These are phyloP conservation scores for Saturnispora serradocipensis DNA, from an alignment of 805 yeast genomes.

Conservation along the genomic window DNA sequence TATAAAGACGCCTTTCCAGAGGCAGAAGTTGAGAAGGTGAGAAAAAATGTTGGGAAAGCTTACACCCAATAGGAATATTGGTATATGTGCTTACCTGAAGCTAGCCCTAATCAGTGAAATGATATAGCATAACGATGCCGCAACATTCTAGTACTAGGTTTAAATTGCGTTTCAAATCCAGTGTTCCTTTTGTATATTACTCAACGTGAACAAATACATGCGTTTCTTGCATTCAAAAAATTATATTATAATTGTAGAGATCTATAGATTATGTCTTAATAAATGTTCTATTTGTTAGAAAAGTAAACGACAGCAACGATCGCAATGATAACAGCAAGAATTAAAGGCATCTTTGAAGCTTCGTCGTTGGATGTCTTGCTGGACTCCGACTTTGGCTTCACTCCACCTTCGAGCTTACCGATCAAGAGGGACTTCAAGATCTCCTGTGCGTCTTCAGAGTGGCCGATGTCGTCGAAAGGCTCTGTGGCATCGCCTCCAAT, in stretches of 20 bases:
- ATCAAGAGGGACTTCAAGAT: slow-evolving; percentile 57
- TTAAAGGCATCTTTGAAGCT: slow-evolving; percentile 24
- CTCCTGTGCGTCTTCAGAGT: slow-evolving; percentile 91
- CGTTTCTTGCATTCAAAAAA: too few species aligned
- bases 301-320: slow-evolving; percentile 38
- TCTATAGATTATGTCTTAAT: not conserved
- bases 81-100: not conserved
- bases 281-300: slow-evolving; percentile 14
- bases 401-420: slow-evolving; percentile 68
- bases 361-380: slow-evolving; percentile 16
- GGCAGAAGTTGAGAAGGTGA: not conserved
- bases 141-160: too few species aligned
- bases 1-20: not conserved
- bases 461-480: slow-evolving; percentile 84
- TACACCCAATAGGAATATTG: not conserved
- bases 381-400: slow-evolving; percentile 19
- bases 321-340: slow-evolving; percentile 29
- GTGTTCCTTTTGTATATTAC: too few species aligned
- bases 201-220: too few species aligned
- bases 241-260: not conserved
- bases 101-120: too few species aligned
- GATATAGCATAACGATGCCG: too few species aligned
- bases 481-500: slow-evolving; percentile 74
- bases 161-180: too few species aligned
- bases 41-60: not conserved